These are phyloP conservation scores for Jasminum sambac DNA, from an alignment of 257 asterid genomes.

Conservation along the genomic window DNA sequence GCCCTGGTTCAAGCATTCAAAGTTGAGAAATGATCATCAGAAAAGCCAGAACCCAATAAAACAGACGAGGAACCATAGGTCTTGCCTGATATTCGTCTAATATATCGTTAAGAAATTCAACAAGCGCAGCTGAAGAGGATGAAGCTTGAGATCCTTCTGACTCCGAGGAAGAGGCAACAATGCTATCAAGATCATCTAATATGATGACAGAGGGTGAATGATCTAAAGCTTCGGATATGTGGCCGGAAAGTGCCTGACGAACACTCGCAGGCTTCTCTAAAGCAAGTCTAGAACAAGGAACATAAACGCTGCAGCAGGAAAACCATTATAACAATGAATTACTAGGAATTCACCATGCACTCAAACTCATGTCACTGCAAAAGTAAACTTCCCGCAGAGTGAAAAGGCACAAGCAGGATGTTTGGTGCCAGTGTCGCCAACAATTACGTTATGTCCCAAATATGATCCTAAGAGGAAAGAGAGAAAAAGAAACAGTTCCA, in stretches of 20 bases:
- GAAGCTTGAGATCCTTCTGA: conserved; percentile 80
- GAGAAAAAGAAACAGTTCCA: neutral
- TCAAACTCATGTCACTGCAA: conserved; percentile 19
- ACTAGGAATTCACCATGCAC: conserved; percentile 21
- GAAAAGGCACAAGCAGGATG: conserved; percentile 11
- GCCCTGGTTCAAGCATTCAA: conserved; percentile 18
- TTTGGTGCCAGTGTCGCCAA: conserved; percentile 21
- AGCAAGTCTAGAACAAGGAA: conserved; percentile 77
- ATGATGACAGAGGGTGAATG: conserved; percentile 84
- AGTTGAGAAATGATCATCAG: conserved; percentile 21
- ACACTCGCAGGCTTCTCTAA: conserved; percentile 76
- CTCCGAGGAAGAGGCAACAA: conserved; percentile 70
- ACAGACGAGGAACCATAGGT: conserved; percentile 7
- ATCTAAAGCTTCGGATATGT: conserved; percentile 79
- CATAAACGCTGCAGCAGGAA: conserved; percentile 56
- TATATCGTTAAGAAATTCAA: conserved; percentile 74
- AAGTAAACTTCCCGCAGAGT: conserved; percentile 3
- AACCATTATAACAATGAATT: conserved; percentile 20
- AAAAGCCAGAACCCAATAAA: conserved; percentile 8
- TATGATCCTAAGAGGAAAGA: conserved; percentile 13
- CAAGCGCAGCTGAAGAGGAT: conserved; percentile 57
- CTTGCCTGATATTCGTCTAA: conserved; percentile 86
- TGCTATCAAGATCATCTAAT: conserved; percentile 96
- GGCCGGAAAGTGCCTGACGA: conserved; percentile 64
- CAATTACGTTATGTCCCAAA: conserved; percentile 22